Conservation (phyloP, 1,139 yeast genomes). For the Candida tunisiensis region DNA sequence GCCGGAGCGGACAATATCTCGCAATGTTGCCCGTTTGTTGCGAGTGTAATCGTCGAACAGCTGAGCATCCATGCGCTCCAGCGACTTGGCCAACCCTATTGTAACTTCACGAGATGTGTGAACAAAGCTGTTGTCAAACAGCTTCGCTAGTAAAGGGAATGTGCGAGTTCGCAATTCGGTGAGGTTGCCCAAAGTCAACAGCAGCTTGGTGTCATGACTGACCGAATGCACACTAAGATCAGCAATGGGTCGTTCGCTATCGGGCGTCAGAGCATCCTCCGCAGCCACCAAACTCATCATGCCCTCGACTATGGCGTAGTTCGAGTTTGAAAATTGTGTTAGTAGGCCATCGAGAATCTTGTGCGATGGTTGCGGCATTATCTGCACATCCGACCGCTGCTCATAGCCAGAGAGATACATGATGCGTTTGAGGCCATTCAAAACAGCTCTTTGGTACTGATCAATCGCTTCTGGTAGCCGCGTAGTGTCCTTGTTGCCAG, state of each 20-base stretch:
- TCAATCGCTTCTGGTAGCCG: slow-evolving; percentile 12
- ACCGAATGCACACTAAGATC: slow-evolving; percentile 9
- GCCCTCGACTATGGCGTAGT: too few relatives aligned
- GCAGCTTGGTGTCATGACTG: slow-evolving; percentile 22
- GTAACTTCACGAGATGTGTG: slow-evolving; percentile 23
- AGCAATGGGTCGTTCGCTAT: too few relatives aligned
- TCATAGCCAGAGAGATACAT: slow-evolving; percentile 7
- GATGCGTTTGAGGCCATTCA: slow-evolving; percentile 14
- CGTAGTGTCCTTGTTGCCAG: slow-evolving; percentile 8
- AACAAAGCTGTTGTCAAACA: slow-evolving; percentile 32
- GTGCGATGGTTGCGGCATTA: too few relatives aligned
- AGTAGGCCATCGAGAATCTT: too few relatives aligned
- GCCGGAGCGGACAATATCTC: slow-evolving; percentile 31
- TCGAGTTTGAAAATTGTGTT: too few relatives aligned
- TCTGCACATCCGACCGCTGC: too few relatives aligned
- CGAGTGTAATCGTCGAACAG: slow-evolving; percentile 34
- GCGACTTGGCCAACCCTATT: slow-evolving; percentile 24
- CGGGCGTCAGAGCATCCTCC: too few relatives aligned
- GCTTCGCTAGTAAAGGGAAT: slow-evolving; percentile 30
- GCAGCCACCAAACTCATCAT: too few relatives aligned
- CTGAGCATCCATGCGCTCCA: slow-evolving; percentile 33
- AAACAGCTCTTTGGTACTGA: slow-evolving; percentile 16
- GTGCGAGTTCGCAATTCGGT: slow-evolving; percentile 27
- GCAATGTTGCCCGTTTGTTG: slow-evolving; percentile 30
- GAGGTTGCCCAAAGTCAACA: slow-evolving; percentile 33